These are phyloP conservation scores for Picea glauca DNA, from an alignment of 75 land plant species.

Conservation along the genomic window DNA sequence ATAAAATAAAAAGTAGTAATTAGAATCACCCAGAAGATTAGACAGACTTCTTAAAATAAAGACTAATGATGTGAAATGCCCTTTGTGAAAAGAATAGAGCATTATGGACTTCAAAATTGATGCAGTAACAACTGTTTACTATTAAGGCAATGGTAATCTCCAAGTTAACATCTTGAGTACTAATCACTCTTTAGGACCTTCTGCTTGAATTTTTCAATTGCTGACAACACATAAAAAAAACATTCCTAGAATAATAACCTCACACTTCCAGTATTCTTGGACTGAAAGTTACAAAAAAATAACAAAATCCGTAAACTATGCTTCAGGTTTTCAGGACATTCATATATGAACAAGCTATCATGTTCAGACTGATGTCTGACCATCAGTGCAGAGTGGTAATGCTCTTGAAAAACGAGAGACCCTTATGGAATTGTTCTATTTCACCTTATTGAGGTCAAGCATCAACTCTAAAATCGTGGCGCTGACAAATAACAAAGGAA, in stretches of 20 bases:
- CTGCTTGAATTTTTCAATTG: neutral
- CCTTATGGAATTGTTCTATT: neutral
- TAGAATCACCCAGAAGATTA: neutral
- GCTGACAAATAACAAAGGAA: slow-evolving; percentile 3
- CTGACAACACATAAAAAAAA: neutral
- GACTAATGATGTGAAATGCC: neutral
- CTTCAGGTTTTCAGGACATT: neutral
- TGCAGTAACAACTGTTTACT: neutral
- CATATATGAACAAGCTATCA: neutral
- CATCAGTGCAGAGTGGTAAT: neutral
- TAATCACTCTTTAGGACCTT: neutral
- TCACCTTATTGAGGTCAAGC: neutral
- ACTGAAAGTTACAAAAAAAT: neutral
- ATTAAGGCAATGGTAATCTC: neutral
- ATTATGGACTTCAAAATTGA: neutral
- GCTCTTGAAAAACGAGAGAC: neutral
- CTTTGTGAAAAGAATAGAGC: neutral
- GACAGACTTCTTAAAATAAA: neutral
- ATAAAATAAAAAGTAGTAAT: neutral
- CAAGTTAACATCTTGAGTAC: neutral
- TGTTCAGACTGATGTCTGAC: neutral
- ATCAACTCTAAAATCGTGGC: slow-evolving; percentile 8
- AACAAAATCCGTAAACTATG: neutral
- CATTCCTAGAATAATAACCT: neutral
- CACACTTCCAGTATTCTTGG: neutral